phyloP scores from a whole-genome alignment of 2,329 filamentous ascomycete species.

The Talaromyces verruculosus region DNA sequence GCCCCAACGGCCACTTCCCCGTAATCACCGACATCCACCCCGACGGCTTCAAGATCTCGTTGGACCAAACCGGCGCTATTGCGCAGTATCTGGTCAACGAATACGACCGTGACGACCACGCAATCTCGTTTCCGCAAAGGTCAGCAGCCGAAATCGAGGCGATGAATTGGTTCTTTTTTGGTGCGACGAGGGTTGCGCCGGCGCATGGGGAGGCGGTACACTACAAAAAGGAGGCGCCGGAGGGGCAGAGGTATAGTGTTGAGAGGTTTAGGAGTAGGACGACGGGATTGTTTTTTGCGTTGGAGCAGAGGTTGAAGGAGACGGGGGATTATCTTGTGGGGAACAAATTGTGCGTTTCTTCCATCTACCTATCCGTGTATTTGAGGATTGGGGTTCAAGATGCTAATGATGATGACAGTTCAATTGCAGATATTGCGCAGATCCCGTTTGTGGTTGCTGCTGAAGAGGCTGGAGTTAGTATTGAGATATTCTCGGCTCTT shows the following conservation, averaged over 20 bases:
- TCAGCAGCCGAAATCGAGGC: neutral
- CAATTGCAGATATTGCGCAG: constrained; percentile 9
- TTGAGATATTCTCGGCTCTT: neutral
- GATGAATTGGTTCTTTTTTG: constrained; percentile 7
- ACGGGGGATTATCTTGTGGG: constrained; percentile 11
- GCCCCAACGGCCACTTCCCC: neutral
- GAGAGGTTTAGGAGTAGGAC: neutral
- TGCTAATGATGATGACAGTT: neutral
- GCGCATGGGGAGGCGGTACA: neutral
- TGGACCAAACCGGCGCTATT: neutral
- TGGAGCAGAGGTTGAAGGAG: neutral
- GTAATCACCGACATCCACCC: neutral
- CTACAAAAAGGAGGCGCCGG: neutral
- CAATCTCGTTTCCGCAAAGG: neutral
- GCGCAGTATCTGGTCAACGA: neutral
- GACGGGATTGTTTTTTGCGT: neutral
- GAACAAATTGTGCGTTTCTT: neutral
- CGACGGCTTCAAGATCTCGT: neutral
- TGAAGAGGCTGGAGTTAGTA: constrained; percentile 5
- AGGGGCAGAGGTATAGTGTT: neutral
- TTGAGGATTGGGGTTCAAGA: too few species aligned
- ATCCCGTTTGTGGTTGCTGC: constrained; percentile 7
- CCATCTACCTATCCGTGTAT: too few species aligned
- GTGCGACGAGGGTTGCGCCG: neutral
- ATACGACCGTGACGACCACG: neutral